These are phyloP conservation scores for Dendrobium officinale DNA, from an alignment of 106 monocot species.

Conservation along the genomic window DNA sequence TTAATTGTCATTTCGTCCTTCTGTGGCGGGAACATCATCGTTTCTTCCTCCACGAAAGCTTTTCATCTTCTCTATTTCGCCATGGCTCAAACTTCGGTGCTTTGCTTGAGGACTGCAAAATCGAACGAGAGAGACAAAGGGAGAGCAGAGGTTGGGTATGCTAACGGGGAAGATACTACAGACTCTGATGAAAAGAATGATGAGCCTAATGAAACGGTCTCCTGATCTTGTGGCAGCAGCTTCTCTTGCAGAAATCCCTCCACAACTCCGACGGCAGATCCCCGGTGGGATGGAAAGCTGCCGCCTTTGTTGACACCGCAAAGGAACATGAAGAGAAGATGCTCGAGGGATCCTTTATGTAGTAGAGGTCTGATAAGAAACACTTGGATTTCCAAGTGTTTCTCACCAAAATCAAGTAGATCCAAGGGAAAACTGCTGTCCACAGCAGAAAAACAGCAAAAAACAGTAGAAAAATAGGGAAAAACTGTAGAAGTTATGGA, in stretches of 20 bases:
- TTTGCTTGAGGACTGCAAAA: too few relatives aligned
- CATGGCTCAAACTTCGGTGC: too few relatives aligned
- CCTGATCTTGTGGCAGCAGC: background rate
- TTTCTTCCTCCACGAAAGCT: too few relatives aligned
- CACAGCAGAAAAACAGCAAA: too few relatives aligned
- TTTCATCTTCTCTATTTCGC: too few relatives aligned
- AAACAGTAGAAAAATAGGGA: too few relatives aligned
- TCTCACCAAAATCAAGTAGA: too few relatives aligned
- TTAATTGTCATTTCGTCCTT: too few relatives aligned
- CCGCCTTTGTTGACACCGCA: background rate
- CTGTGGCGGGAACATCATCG: too few relatives aligned
- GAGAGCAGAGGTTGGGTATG: background rate
- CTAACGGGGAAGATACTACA: background rate
- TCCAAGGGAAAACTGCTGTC: too few relatives aligned
- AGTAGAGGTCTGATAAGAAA: background rate
- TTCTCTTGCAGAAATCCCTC: background rate
- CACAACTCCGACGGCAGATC: background rate
- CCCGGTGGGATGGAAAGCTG: background rate
- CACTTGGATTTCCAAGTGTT: too few relatives aligned
- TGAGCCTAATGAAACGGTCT: constrained; percentile 35
- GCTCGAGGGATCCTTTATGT: constrained; percentile 15
- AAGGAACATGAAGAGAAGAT: constrained; percentile 2
- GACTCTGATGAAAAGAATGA: constrained; percentile 40
- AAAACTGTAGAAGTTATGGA: too few relatives aligned
- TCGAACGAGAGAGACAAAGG: background rate